Evolutionary conservation across 2,329 filamentous ascomycete species (phyloP).

Genomic region (Acarospora socialis): DNA sequence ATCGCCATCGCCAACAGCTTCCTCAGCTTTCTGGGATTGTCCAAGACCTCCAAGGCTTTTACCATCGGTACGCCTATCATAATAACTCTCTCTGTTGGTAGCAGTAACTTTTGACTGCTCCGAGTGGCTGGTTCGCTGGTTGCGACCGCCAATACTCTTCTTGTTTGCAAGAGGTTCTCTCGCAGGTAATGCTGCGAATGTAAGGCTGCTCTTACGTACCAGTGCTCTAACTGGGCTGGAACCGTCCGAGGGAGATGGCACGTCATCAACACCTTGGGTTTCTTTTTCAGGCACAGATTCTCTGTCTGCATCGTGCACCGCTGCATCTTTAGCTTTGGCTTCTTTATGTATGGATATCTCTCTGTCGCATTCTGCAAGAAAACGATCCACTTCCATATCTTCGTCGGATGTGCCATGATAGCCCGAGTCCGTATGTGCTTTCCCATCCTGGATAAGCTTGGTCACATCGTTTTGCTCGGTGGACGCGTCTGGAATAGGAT

Average conservation of each 20-base stretch:
- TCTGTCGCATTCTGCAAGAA: too few species aligned
- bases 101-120: conserved; percentile 39
- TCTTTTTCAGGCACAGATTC: too few species aligned
- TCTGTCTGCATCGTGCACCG: too few species aligned
- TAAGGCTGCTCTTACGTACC: conserved; percentile 85
- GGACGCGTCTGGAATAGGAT: conserved; percentile 1
- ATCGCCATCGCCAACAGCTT: conserved; percentile 27
- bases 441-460: conserved; percentile 5
- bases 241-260: conserved; percentile 33
- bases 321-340: too few species aligned
- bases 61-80: conserved; percentile 57
- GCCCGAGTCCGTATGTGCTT: conserved; percentile 31
- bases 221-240: conserved; percentile 44
- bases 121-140: conserved; percentile 64
- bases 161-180: conserved; percentile 74
- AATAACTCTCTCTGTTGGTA: conserved; percentile 52
- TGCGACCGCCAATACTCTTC: conserved; percentile 62
- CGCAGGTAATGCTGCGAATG: conserved; percentile 83
- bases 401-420: conserved; percentile 33
- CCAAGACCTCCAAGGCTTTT: conserved; percentile 46
- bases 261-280: conserved; percentile 28
- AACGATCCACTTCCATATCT: conserved; percentile 27
- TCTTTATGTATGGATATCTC: too few species aligned
- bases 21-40: conserved; percentile 5
- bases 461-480: conserved; percentile 2